These are phyloP conservation scores for Bacidia rubella DNA, from an alignment of 495 filamentous ascomycete species.

Conservation along the genomic window DNA sequence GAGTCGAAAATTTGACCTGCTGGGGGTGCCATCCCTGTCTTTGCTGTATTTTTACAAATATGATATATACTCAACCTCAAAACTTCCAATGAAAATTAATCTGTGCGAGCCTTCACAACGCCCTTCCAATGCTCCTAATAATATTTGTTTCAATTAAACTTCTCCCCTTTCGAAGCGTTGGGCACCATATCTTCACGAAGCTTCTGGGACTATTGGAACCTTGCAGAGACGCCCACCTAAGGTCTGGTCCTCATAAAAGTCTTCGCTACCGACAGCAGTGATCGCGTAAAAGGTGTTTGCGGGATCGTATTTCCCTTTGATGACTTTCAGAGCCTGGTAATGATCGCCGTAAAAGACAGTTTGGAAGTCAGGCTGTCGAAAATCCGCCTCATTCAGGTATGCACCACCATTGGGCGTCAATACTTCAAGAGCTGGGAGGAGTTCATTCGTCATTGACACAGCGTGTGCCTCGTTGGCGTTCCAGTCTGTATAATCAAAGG, in stretches of 20 bases:
- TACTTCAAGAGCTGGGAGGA: constrained; percentile 18
- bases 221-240: constrained; percentile 32
- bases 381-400: constrained; percentile 42
- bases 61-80: too few species aligned
- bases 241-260: constrained; percentile 29
- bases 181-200: too few species aligned
- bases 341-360: constrained; percentile 37
- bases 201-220: too few species aligned
- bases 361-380: constrained; percentile 38
- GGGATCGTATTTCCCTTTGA: constrained; percentile 43
- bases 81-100: too few species aligned
- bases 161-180: too few species aligned
- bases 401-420: constrained; percentile 22
- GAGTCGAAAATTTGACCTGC: too few species aligned
- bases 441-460: constrained; percentile 22
- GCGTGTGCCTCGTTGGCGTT: background rate
- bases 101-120: too few species aligned
- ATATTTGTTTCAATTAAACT: too few species aligned
- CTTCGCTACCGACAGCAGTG: constrained; percentile 48
- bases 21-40: too few species aligned
- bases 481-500: constrained; percentile 1
- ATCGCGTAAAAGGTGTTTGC: constrained; percentile 42
- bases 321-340: constrained; percentile 24
- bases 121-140: too few species aligned
- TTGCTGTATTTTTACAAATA: too few species aligned